Base-by-base conservation (phyloP, 331 rosid genomes). In the Ulmus americana region DNA sequence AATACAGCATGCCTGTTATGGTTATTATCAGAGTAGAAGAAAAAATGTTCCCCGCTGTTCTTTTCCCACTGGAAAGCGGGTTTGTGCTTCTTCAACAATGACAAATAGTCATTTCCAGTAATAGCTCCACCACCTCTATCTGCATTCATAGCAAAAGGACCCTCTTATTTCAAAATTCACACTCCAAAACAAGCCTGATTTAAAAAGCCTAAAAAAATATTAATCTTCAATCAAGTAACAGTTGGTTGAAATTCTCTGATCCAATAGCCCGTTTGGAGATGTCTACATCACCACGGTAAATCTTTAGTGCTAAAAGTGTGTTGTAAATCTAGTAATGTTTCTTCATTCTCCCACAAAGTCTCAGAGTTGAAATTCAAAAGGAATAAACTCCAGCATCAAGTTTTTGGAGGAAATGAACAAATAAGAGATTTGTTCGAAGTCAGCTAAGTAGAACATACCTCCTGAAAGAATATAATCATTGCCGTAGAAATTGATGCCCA, bases 401-500 rank as follows among this genome's bases (percentile, higher is more conserved):
- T 39, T 12, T 14, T 63, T 47, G 45, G 8, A 53, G 38, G 15
- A 8, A 15, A n/a, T 20, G 59, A 54, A 16, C 12, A 28, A 6
- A 22, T 7, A 8, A 9, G 35, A 54, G 38, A 54, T 2, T 11
- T 54, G 11, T 16, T 16, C 1, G 0, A 39, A 49, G 41, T 6
- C 11, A 18, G 10, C 39, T 6, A 40, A 39, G 9, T 39, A 11
- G 22, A 22, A 45, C 49, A 53, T 79, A 86, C 97, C 97, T 75
- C 56, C 86, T 52, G 90, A 67, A 73, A 94, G 80, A 62, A 80
- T 65, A 72, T 80, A 94, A 82, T 90, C 95, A 65, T 94, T 87
- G 80, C 99, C 99, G 22, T 87, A 94, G 77, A 89, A 89, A 79
- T 94, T 94, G 82, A 94, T 76, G 77, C 98, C 98, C 12, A 92